phyloP scores from a whole-genome alignment of 768 basidiomycete genomes.

The Boletus fagicola region DNA sequence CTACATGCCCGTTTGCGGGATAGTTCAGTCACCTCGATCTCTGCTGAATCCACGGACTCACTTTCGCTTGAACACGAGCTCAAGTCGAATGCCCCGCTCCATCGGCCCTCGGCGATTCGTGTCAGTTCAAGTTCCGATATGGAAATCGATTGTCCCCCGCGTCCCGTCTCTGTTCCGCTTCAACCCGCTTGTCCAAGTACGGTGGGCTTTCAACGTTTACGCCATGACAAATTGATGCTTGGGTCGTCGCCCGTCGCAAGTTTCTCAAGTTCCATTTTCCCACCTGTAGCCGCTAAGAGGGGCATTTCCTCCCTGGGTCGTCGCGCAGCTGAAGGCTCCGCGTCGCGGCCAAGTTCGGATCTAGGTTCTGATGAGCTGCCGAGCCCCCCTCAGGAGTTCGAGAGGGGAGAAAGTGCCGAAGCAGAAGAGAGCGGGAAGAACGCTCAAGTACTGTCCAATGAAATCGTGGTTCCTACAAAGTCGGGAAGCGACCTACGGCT shows the following conservation, averaged over 20 bases:
- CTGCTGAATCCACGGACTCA: conserved; percentile 23
- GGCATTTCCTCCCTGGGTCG: background rate
- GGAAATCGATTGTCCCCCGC: conserved; percentile 27
- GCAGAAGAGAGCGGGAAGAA: conserved; percentile 12
- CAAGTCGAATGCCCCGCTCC: conserved; percentile 6
- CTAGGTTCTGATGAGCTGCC: conserved; percentile 14
- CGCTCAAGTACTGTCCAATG: conserved; percentile 2
- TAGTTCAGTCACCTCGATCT: conserved; percentile 33
- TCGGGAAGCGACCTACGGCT: background rate
- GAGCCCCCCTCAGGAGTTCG: conserved; percentile 15
- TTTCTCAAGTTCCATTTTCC: conserved; percentile 20
- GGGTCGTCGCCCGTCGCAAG: conserved; percentile 19
- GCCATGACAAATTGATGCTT: conserved; percentile 4
- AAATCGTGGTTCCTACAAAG: background rate
- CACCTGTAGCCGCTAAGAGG: background rate
- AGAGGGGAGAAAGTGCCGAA: conserved; percentile 13
- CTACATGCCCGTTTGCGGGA: conserved; percentile 25
- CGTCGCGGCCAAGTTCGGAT: conserved; percentile 14
- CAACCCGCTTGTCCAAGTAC: conserved; percentile 7
- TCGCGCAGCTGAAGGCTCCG: conserved; percentile 7
- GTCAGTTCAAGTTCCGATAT: conserved; percentile 18
- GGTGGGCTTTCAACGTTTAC: background rate
- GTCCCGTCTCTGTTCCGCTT: conserved; percentile 20
- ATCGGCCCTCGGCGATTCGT: conserved; percentile 9
- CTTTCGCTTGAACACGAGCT: conserved; percentile 1